Evolutionary conservation across 192 early-diverging fungal species (phyloP).

Genomic region (Pilobolus umbonatus): DNA sequence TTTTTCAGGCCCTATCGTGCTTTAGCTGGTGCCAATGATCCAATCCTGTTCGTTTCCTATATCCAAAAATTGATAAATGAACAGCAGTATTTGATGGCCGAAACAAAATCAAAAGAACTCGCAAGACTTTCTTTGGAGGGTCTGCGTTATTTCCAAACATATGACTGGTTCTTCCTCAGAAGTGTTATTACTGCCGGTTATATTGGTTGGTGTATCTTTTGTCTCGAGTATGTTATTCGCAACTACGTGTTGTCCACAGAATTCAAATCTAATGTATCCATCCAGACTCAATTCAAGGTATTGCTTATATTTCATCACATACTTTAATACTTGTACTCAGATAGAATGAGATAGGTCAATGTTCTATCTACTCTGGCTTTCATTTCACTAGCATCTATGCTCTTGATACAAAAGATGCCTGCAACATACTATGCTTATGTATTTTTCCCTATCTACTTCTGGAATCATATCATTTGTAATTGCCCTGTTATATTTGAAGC

Average conservation of each 20-base stretch:
- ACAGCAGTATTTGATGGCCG: slow-evolving; percentile 63
- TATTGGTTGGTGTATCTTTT: slow-evolving; percentile 86
- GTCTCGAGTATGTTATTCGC: slow-evolving; percentile 71
- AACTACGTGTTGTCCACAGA: slow-evolving; percentile 46
- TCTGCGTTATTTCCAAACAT: slow-evolving; percentile 93
- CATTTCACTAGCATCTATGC: slow-evolving; percentile 41
- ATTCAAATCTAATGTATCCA: neutral
- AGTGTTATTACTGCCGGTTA: slow-evolving; percentile 81
- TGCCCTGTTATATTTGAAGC: slow-evolving; percentile 22
- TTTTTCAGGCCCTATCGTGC: slow-evolving; percentile 75
- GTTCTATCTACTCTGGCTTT: neutral
- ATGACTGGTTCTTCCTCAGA: slow-evolving; percentile 92
- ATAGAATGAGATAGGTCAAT: no score
- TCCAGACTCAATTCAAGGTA: neutral
- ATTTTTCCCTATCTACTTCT: slow-evolving; percentile 84
- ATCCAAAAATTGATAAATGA: slow-evolving; percentile 60
- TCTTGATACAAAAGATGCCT: slow-evolving; percentile 75
- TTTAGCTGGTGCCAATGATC: slow-evolving; percentile 50
- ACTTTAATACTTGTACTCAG: neutral
- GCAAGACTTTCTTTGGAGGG: slow-evolving; percentile 70
- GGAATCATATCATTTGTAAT: slow-evolving; percentile 57
- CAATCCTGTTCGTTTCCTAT: slow-evolving; percentile 44
- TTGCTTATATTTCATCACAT: neutral
- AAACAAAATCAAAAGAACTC: slow-evolving; percentile 55
- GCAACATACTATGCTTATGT: slow-evolving; percentile 84